Base-by-base conservation (phyloP, 495 filamentous ascomycete species). In the Acidiella bohemica region DNA sequence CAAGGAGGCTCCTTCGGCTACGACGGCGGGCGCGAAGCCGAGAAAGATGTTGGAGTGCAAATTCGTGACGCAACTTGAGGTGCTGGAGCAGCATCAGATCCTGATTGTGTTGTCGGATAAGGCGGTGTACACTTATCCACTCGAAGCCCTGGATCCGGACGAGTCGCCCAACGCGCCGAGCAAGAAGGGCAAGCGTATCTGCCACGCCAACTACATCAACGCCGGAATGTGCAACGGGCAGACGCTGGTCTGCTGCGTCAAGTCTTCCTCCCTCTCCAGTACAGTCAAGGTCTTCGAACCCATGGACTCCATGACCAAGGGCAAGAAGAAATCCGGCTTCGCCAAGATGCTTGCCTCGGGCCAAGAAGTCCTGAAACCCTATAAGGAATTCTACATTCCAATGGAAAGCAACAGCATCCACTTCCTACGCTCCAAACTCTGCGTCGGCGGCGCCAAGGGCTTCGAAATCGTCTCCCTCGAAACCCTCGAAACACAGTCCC, bases 301-400 rank as follows among this genome's bases (percentile, higher is more conserved):
- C 1, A 88, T 86, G 65, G 92, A 96, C 54, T 77, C 81, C 30
- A 72, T 90, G 64, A 76, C 80, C 16, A 12, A 79, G 17, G 84
- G 84, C 63, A 92, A 85, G 65, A 93, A 85, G 66, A 88, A 88
- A 49, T 85, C 84, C 35, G 87, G 90, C 16, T 77, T 96, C 33
- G 76, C 81, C 47, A 92, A 86, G 66, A 86, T 99, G 78, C 86
- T 96, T 65, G 81, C 84, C 56, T 76, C 81, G 44, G 81, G 84
- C 10, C 85, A 93, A 54, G 92, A 99, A 50, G 82, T 90, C 34
- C 67, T 99, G 38, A 93, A 85, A 56, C 83, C 87, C 12, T 95
- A 90, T 70, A 95, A 96, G 72, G 92, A 99, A 67, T 95, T 94
- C 55, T 96, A 96, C 61, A 94, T 99, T 49, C 92, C 92, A 6